Base-by-base conservation (phyloP, 2,329 filamentous ascomycete genomes). In the Aspergillus candidus region DNA sequence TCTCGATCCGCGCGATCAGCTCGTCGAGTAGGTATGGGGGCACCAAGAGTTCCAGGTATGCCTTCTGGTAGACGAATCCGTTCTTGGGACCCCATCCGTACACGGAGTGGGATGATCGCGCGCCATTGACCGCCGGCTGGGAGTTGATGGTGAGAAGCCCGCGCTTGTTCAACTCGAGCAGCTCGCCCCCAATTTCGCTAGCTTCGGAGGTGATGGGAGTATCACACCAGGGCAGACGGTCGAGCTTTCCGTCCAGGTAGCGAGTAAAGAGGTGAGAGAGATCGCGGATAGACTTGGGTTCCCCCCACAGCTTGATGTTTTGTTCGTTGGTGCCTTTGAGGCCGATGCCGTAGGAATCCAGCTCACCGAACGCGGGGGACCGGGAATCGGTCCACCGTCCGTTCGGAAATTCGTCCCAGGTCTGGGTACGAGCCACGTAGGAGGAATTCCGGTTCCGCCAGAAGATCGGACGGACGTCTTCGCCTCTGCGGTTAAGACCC, bases 371-470 rank as follows among this genome's bases (percentile, higher is more conserved):
- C 40, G 93, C 93, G 49, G 93, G 93, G 46, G 91, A 97, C 52
- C 93, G 81, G 41, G 90, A 91, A 68, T 98, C 93, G 69, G 93
- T 94, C 93, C 93, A 98, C 67, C 93, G 86, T 37, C 93, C 93
- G 74, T 98, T 98, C 44, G 93, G 93, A 59, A 96, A 98, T 67
- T 98, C 93, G 59, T 98, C 93, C 93, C 93, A 98, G 56, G 96
- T 91, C 64, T 96, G 90, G 1, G 93, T 98, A 43, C 93, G 88
- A 44, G 88, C 83, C 43, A 98, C 83, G 59, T 98, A 98, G 4
- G 90, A 95, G 62, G 93, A 89, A 70, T 94, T 93, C 46, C 93
- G 82, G 71, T 97, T 96, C 57, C 91, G 84, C 93, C 93, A 98
- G 77, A 98, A 98, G 55, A 98, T 94, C 30, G 93, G 93, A 41